Evolutionary conservation across 1,284 basidiomycete genomes (phyloP).

Genomic region (Thelephora terrestris): DNA sequence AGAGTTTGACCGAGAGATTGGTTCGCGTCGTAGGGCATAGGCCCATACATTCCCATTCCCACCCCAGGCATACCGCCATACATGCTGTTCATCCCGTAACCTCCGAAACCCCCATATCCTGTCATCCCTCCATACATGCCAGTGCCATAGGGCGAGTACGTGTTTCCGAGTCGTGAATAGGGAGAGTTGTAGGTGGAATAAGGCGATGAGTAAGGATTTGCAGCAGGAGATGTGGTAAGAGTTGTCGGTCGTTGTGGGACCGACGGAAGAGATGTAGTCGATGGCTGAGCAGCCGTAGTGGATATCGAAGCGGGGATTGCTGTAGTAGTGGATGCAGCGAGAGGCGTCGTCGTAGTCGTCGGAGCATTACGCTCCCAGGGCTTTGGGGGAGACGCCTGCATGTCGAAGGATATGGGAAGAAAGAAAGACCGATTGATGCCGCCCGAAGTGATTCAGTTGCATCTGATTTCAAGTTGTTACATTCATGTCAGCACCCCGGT

Average conservation of each 20-base stretch:
- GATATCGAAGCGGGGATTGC: constrained; percentile 11
- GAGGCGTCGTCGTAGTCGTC: constrained; percentile 20
- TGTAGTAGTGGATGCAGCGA: constrained; percentile 18
- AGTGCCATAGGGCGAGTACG: constrained; percentile 30
- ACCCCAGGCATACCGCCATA: constrained; percentile 27
- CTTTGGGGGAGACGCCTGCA: constrained; percentile 70
- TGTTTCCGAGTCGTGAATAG: constrained; percentile 35
- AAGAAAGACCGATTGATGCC: not conserved
- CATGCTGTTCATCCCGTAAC: constrained; percentile 29
- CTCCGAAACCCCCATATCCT: constrained; percentile 31
- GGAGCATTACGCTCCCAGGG: constrained; percentile 62
- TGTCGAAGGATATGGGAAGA: constrained; percentile 19
- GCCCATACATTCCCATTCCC: constrained; percentile 30
- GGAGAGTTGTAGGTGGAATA: constrained; percentile 33
- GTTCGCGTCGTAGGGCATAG: constrained; percentile 36
- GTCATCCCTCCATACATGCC: constrained; percentile 29
- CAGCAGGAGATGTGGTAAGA: constrained; percentile 21
- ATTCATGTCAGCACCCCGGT: not conserved
- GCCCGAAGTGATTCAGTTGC: not conserved
- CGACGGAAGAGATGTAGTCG: constrained; percentile 16
- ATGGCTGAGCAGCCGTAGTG: constrained; percentile 4
- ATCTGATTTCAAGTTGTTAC: not conserved
- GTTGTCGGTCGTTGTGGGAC: constrained; percentile 34
- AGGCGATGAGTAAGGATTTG: constrained; percentile 20
- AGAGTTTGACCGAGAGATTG: constrained; percentile 80